Evolutionary conservation across 2,329 filamentous ascomycete genomes (phyloP).

Genomic region (Lachnellula cervina): DNA sequence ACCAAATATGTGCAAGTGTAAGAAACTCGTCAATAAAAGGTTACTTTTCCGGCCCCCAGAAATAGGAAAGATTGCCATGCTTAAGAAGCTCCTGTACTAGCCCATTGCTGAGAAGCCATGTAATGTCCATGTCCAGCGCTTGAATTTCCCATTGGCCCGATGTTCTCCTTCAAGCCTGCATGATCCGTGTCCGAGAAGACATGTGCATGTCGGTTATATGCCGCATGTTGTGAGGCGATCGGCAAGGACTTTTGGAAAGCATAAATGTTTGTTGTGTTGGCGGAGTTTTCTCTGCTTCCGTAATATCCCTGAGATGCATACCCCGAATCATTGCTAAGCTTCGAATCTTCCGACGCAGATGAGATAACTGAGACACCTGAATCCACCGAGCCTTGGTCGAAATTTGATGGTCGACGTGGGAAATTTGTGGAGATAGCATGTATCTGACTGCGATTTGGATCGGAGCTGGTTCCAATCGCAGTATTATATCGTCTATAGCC

Average conservation of each 20-base stretch:
- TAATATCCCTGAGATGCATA: slow-evolving; percentile 26
- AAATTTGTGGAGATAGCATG: slow-evolving; percentile 19
- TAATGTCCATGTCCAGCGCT: slow-evolving; percentile 29
- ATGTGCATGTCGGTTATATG: slow-evolving; percentile 17
- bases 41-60: neutral
- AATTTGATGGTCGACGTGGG: slow-evolving; percentile 21
- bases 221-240: slow-evolving; percentile 18
- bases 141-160: slow-evolving; percentile 26
- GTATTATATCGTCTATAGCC: slow-evolving; percentile 24
- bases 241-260: slow-evolving; percentile 22
- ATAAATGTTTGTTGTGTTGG: slow-evolving; percentile 18
- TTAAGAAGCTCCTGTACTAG: slow-evolving; percentile 24
- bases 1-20: slow-evolving; percentile 1
- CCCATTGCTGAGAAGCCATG: slow-evolving; percentile 25
- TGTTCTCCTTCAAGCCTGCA: slow-evolving; percentile 17
- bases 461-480: slow-evolving; percentile 19
- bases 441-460: slow-evolving; percentile 15
- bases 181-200: slow-evolving; percentile 16
- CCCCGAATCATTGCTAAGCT: slow-evolving; percentile 25
- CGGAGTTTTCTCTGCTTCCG: slow-evolving; percentile 13
- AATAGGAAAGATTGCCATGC: neutral
- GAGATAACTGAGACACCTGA: slow-evolving; percentile 23
- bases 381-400: slow-evolving; percentile 23
- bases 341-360: slow-evolving; percentile 22
- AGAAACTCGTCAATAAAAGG: slow-evolving; percentile 1